Evolutionary conservation across 495 filamentous ascomycete species (phyloP), one percentile per base, ranked within the genome.

Genomic region (Penicillium longicatenatum): DNA sequence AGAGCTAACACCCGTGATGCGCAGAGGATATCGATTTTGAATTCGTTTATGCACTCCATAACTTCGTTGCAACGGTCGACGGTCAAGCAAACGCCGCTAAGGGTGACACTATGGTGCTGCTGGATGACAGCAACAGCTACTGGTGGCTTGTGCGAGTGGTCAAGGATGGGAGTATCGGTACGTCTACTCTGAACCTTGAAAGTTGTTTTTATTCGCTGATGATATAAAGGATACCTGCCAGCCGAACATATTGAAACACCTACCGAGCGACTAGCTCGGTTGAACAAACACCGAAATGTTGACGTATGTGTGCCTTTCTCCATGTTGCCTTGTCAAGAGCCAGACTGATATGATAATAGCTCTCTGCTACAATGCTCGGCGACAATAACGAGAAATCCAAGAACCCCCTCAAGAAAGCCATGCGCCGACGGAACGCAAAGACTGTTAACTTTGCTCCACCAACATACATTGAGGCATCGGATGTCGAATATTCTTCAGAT

Each of bases 51-150:
- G 94, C 94, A 48, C 79, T 99, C 57, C 94, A 97, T 72, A 98
- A 92, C 24, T 99, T 99, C 67, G 90, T 94, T 52, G 94, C 94
- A 33, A 98, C 93, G 1, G 94, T 98, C 50, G 95, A 99, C 74
- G 94, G 94, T 7, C 94, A 99, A 74, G 94, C 94, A 55, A 98
- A 98, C 79, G 94, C 94, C 46, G 91, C 90, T 10, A 99, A 99
- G 77, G 94, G 94, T 31, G 94, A 99, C 66, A 97, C 93, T 16
- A 99, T 99, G 94, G 92, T 97, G n/a, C 84, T 99, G 41, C 83
- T 99, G n/a, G 94, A 98, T 70, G 94, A 99, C 65, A 97, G 91
- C 70, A 99, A 99, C 77, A 97, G 92, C 71, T 99, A 99, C 70
- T 99, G 94, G 94, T 99, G 94, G 94, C 84, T 99, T 39, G 94